Evolutionary conservation across 1,284 basidiomycete species (phyloP).

Genomic region (Ganoderma boninense): DNA sequence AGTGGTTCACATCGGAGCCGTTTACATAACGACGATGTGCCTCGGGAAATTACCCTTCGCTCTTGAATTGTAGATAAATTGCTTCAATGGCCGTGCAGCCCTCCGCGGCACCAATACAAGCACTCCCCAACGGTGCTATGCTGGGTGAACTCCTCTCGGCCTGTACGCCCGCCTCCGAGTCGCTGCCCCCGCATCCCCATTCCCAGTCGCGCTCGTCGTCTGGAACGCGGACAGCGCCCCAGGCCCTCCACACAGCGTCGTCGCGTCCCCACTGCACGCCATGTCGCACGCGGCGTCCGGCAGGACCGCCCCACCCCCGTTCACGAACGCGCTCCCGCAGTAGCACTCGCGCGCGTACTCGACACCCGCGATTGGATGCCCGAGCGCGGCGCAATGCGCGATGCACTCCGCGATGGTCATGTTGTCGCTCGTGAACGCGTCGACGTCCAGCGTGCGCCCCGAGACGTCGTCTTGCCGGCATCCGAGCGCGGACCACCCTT

Average conservation of each 20-base stretch:
- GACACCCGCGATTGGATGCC: slow-evolving; percentile 35
- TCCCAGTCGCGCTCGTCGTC: not conserved
- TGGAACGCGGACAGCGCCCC: slow-evolving; percentile 33
- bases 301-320: slow-evolving; percentile 31
- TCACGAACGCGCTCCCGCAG: slow-evolving; percentile 35
- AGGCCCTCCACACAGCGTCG: slow-evolving; percentile 31
- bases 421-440: slow-evolving; percentile 31
- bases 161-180: not conserved
- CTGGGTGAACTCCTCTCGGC: not conserved
- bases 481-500: not conserved
- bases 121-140: not conserved
- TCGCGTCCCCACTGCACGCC: slow-evolving; percentile 30
- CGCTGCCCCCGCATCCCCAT: not conserved
- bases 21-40: too few relatives aligned
- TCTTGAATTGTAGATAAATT: too few relatives aligned
- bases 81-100: too few relatives aligned
- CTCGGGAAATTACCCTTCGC: too few relatives aligned
- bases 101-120: too few relatives aligned
- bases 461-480: slow-evolving; percentile 7
- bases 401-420: slow-evolving; percentile 35
- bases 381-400: slow-evolving; percentile 31
- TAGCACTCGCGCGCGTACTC: slow-evolving; percentile 40
- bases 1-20: too few relatives aligned
- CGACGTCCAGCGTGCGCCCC: slow-evolving; percentile 34
- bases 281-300: slow-evolving; percentile 33